Evolutionary conservation across 2,329 filamentous ascomycete genomes (phyloP).

Genomic region (Corinectria fuckeliana): DNA sequence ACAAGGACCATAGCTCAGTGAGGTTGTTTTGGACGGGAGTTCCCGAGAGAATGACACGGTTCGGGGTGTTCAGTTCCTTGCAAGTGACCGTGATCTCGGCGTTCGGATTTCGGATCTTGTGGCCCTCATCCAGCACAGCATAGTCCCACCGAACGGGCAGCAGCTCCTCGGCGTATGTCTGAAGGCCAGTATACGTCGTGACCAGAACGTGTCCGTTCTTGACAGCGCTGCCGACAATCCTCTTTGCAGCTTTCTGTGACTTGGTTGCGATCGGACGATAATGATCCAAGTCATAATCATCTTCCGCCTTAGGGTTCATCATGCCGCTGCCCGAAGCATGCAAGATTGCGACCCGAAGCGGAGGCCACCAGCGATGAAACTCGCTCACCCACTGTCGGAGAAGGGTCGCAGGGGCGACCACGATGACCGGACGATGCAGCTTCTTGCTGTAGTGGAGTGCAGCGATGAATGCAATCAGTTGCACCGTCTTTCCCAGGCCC

Average conservation of each 20-base stretch:
- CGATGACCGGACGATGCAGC: slow-evolving; percentile 82
- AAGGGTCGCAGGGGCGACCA: slow-evolving; percentile 93
- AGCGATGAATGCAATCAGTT: slow-evolving; percentile 78
- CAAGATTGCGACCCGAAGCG: slow-evolving; percentile 91
- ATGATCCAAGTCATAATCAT: slow-evolving; percentile 57
- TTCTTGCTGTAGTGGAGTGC: slow-evolving; percentile 91
- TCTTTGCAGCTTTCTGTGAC: slow-evolving; percentile 68
- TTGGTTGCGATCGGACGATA: slow-evolving; percentile 43
- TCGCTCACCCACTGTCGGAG: slow-evolving; percentile 98
- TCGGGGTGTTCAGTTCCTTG: slow-evolving; percentile 89
- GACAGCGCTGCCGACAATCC: slow-evolving; percentile 82
- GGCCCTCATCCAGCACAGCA: slow-evolving; percentile 93
- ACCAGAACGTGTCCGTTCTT: slow-evolving; percentile 90
- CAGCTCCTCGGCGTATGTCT: slow-evolving; percentile 85
- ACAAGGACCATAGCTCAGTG: slow-evolving; percentile 93
- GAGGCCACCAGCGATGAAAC: slow-evolving; percentile 99
- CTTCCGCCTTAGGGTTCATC: slow-evolving; percentile 76
- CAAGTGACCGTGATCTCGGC: slow-evolving; percentile 93
- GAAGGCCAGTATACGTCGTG: slow-evolving; percentile 94
- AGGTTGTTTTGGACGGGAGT: slow-evolving; percentile 98
- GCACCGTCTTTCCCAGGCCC: slow-evolving; percentile 93
- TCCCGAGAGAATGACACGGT: slow-evolving; percentile 91
- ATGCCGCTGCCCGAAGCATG: slow-evolving; percentile 97
- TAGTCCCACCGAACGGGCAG: slow-evolving; percentile 90
- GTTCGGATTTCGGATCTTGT: slow-evolving; percentile 97